Evolutionary conservation across 2,329 filamentous ascomycete species (phyloP), one percentile per base, ranked within the genome.

Genomic region (Keithomyces neogunnii): DNA sequence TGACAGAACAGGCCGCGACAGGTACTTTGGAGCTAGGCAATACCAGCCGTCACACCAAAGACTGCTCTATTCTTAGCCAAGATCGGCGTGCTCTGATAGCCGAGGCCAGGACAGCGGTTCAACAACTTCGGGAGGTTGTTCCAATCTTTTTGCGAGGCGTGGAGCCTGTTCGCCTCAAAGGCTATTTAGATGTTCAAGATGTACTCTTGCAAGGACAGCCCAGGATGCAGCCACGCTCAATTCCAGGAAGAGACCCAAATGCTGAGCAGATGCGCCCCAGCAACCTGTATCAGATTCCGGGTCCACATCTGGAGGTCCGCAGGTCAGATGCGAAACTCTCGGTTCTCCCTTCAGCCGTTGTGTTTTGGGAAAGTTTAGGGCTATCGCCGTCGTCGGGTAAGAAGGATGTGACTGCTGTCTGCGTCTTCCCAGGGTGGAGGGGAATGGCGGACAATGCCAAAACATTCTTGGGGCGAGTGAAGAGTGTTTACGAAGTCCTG

Each of bases 291-390:
- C 72, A 75, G 40, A 79, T 93, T 2, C 77, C 80, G 1, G 73
- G 82, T 0, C 88, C 88, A 1, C 84, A 88, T 60, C 71, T 93
- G 38, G 83, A 88, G 57, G 73, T 95, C 9, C 83, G 84, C 47
- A 77, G 88, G 49, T 80, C 82, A 26, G 85, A 89, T 39, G 76
- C 77, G 2, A 80, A 78, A 46, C 77, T 90, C 51, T 88, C 89
- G 9, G 73, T 95, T 39, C 72, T 92, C 28, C 86, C 89, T 2
- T 80, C 88, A 1, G 85, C 87, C 0, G 71, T 92, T 26, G 71
- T 77, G 1, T 95, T 93, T 61, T 95, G 89, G 89, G 88, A 93
- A 62, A 83, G 84, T 45, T 71, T 95, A 19, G 86, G 88, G 0
- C 74, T 95, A 2, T 81, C 81, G 2, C 89, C 89, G 3, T 80